These are phyloP conservation scores for Debaryomyces castellii DNA, from an alignment of 805 yeast genomes.

Conservation along the genomic window DNA sequence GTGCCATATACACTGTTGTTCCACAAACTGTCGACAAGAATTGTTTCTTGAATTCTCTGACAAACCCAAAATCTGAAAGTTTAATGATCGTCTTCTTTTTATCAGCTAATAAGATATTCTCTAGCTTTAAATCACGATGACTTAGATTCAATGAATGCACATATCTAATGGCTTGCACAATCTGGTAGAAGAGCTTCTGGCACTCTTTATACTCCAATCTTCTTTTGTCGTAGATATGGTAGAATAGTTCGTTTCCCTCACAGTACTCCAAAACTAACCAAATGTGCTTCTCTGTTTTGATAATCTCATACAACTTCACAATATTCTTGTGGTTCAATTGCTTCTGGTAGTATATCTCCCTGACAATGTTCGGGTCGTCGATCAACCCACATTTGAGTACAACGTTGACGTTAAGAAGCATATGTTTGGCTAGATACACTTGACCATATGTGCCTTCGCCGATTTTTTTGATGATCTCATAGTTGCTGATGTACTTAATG, in stretches of 20 bases:
- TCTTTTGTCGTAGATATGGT: constrained; percentile 54
- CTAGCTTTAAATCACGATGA: constrained; percentile 83
- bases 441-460: constrained; percentile 95
- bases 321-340: constrained; percentile 83
- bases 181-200: constrained; percentile 58
- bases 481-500: constrained; percentile 75
- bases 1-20: constrained; percentile 95
- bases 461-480: constrained; percentile 66
- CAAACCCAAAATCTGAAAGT: constrained; percentile 91
- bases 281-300: constrained; percentile 73
- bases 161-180: constrained; percentile 64
- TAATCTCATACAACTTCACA: constrained; percentile 80
- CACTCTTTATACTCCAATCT: constrained; percentile 52
- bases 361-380: constrained; percentile 79
- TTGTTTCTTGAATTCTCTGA: constrained; percentile 63
- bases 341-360: constrained; percentile 87
- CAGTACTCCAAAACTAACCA: constrained; percentile 93
- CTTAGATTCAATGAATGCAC: constrained; percentile 77
- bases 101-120: constrained; percentile 61
- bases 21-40: constrained; percentile 86
- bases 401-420: constrained; percentile 65
- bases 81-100: constrained; percentile 63
- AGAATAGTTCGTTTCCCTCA: constrained; percentile 75
- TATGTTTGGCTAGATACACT: constrained; percentile 82
- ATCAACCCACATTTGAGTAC: constrained; percentile 81